These are phyloP conservation scores for Stevia rebaudiana DNA, from an alignment of 140 eudicot species.

Conservation along the genomic window DNA sequence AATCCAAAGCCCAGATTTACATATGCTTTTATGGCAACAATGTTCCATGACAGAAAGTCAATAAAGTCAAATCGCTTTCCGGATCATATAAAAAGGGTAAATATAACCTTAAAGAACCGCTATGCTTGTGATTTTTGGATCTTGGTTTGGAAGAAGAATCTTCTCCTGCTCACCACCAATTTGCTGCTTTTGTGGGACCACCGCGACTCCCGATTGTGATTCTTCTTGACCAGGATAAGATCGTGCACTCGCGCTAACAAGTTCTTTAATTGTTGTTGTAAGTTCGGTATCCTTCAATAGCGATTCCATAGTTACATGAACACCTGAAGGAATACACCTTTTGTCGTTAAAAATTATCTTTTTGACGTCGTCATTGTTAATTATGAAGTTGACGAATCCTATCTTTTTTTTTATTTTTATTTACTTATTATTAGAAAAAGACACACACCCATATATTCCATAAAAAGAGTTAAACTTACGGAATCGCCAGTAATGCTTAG, in stretches of 20 bases:
- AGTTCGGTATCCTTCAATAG: conserved; percentile 73
- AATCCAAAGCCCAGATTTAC: conserved; percentile 11
- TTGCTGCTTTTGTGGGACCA: conserved; percentile 33
- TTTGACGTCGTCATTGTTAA: background rate
- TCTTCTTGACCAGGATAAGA: conserved; percentile 57
- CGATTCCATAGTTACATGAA: conserved; percentile 82
- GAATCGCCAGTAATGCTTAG: conserved; percentile 97
- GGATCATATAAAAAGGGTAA: background rate
- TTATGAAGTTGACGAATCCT: background rate
- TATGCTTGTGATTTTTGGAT: conserved; percentile 27
- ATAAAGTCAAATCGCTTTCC: conserved; percentile 9
- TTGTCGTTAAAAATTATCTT: background rate
- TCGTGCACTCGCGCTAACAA: conserved; percentile 74
- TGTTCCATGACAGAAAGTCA: conserved; percentile 23
- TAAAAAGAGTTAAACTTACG: conserved; percentile 42
- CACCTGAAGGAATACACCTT: conserved; percentile 37
- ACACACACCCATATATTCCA: background rate
- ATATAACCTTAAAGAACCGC: conserved; percentile 27
- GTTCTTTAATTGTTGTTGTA: conserved; percentile 53
- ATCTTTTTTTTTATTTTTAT: no score
- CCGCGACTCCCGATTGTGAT: conserved; percentile 14
- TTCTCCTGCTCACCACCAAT: conserved; percentile 31
- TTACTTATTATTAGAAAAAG: no score
- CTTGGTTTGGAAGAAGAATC: conserved; percentile 31
- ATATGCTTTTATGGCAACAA: conserved; percentile 8